Evolutionary conservation across 257 asterid species (phyloP).

Genomic region (Solanum virginianum): DNA sequence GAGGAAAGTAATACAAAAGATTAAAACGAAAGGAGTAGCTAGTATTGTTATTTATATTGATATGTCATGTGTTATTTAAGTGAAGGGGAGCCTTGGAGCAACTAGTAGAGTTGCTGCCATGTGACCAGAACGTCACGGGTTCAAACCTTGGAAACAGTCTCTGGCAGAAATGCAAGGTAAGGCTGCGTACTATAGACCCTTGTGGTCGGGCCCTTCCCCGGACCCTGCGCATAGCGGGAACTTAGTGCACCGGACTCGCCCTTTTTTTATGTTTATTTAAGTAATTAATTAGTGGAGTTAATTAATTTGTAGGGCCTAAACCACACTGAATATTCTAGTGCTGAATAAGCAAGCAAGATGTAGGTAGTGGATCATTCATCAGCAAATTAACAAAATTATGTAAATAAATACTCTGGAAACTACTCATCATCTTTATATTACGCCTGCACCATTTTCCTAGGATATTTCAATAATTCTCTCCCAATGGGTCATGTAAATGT

Average conservation of each 20-base stretch:
- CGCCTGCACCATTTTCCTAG: background rate
- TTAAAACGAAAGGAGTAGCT: background rate
- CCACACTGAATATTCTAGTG: background rate
- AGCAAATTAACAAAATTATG: background rate
- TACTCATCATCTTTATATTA: background rate
- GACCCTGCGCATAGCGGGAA: no score
- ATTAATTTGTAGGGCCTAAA: background rate
- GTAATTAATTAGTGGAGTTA: background rate
- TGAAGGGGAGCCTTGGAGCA: no score
- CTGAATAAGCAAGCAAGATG: background rate
- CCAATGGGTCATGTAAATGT: background rate
- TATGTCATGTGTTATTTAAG: background rate
- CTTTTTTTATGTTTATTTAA: background rate
- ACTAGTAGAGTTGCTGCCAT: no score
- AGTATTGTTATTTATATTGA: background rate
- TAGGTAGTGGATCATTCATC: background rate
- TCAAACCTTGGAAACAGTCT: no score
- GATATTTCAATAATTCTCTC: background rate
- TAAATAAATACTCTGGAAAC: background rate
- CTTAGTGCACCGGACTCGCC: no score
- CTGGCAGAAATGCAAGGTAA: no score
- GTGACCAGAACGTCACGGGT: no score
- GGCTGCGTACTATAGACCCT: no score
- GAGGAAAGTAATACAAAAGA: no score
- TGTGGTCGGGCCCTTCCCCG: no score